Base-by-base conservation (phyloP, 257 asterid species). In the Linderniella brevidens region DNA sequence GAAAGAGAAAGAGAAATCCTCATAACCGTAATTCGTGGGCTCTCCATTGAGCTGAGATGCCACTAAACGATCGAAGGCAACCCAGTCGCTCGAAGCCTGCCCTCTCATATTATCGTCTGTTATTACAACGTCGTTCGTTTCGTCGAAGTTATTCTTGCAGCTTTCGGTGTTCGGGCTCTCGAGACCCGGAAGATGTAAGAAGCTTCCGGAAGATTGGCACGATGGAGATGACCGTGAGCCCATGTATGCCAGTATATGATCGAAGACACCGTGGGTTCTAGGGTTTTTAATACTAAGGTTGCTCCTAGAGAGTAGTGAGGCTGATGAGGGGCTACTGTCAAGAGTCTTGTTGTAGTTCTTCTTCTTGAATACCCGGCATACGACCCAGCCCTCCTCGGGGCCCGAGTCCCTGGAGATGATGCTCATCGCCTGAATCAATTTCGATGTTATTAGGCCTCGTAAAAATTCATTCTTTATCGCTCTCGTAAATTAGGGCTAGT, bases 281-380 rank as follows among this genome's bases (percentile, higher is more conserved):
- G n/a, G 77, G 18, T 64, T 54, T 7, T 76, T 60, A n/a, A n/a
- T n/a, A n/a, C n/a, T n/a, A n/a, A n/a, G n/a, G 4, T 11, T 38
- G 52, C 17, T 46, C 17, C 48, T 48, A 13, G 69, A 41, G 17
- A 58, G 43, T 55, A 36, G 54, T 7, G 82, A 45, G 13, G 43
- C 0, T 8, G 76, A 50, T 59, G 80, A 45, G 7, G 14, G 17
- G 11, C 32, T 36, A 0, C 64, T 62, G 16, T 78, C 94, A 17
- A 74, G 15, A 0, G 93, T 64, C 52, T 80, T 87, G 62, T 80
- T 92, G 66, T 78, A 88, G 60, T 83, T 88, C 51, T 88, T 88
- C 84, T 88, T 88, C 86, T 80, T 88, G 82, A 88, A 88, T 7
- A 88, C 97, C 1, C 98, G 86, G 54, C 98, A 88, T 0, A 84